Base-by-base conservation (phyloP, 139 green algal genomes). In the Parachlorella kessleri region DNA sequence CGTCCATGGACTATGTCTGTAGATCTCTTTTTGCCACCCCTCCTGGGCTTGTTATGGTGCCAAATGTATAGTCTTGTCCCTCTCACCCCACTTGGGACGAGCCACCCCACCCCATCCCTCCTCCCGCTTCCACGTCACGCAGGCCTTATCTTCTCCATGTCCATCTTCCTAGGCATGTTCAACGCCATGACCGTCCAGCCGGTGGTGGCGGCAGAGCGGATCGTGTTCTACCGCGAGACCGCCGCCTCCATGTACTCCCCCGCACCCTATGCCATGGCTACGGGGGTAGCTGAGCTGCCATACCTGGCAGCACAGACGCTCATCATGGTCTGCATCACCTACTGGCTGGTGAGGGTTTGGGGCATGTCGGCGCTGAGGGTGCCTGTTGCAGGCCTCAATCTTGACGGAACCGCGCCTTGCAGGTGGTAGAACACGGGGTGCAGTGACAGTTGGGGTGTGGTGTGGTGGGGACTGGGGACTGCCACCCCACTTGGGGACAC, bases 171-270 rank as follows among this genome's bases (percentile, higher is more conserved):
- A 70, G 87, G 86, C 59, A 91, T 90, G 80, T 91, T 88, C 77
- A 91, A 91, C 55, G 68, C 67, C 48, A 89, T 89, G 77, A 86
- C 77, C 28, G 83, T 89, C 1, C 83, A 92, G 81, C 89, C 89
- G 0, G 78, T 90, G 4, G 55, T 91, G 4, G 42, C 64, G 3
- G 72, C 67, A 4, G 88, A 94, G 83, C 83, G 88, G 3, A 33
- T 70, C 18, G 88, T 94, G 7, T 94, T 81, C 69, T 94, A 94
- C 79, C 67, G 88, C 3, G 80, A 91, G 76, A 55, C 71, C 30
- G 77, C 81, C 1, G 74, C 81, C 4, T 42, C 53, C 1, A 88
- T 87, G 72, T 91, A 91, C 55, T 28, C 74, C 2, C 48, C 63
- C 26, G 41, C 36, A 6, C 81, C 84, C 0, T 88, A 85, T 41